Conservation (phyloP, 805 yeast genomes). For the Schizosaccharomyces japonicus region DNA sequence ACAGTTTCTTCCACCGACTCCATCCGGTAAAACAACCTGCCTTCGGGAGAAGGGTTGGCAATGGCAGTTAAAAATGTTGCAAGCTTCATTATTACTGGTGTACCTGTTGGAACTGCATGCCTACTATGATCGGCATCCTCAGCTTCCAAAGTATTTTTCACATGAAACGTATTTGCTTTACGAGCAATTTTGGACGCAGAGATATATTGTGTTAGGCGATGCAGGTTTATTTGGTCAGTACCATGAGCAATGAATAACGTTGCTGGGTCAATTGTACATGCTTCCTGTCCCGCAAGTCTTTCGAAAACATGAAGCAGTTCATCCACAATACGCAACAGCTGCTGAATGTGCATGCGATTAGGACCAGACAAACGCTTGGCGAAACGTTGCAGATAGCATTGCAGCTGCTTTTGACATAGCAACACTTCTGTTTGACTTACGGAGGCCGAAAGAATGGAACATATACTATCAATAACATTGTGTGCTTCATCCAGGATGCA, state of each 20-base stretch:
- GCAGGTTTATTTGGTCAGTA: slow-evolving; percentile 41
- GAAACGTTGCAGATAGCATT: slow-evolving; percentile 35
- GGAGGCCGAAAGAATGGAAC: slow-evolving; percentile 39
- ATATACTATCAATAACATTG: slow-evolving; percentile 55
- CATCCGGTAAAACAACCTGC: slow-evolving; percentile 30
- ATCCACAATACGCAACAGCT: slow-evolving; percentile 33
- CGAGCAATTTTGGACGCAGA: slow-evolving; percentile 52
- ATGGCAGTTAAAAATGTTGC: slow-evolving; percentile 39
- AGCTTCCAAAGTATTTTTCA: slow-evolving; percentile 7
- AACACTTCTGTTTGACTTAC: slow-evolving; percentile 28
- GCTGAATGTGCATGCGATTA: slow-evolving; percentile 45
- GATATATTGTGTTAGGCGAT: slow-evolving; percentile 40
- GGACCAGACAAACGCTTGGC: slow-evolving; percentile 40
- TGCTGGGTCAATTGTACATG: slow-evolving; percentile 21
- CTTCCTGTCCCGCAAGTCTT: slow-evolving; percentile 8
- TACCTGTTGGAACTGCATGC: slow-evolving; percentile 9
- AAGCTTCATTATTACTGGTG: slow-evolving; percentile 42
- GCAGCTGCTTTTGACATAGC: slow-evolving; percentile 25
- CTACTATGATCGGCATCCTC: slow-evolving; percentile 6
- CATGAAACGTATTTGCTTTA: slow-evolving; percentile 19
- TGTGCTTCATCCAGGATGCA: slow-evolving; percentile 85
- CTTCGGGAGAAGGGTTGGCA: slow-evolving; percentile 56
- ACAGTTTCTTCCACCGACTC: background rate
- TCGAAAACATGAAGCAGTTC: slow-evolving; percentile 18
- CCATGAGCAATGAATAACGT: slow-evolving; percentile 12